These are phyloP conservation scores for Gossypium aridum DNA, from an alignment of 441 rosid genomes.

Conservation along the genomic window DNA sequence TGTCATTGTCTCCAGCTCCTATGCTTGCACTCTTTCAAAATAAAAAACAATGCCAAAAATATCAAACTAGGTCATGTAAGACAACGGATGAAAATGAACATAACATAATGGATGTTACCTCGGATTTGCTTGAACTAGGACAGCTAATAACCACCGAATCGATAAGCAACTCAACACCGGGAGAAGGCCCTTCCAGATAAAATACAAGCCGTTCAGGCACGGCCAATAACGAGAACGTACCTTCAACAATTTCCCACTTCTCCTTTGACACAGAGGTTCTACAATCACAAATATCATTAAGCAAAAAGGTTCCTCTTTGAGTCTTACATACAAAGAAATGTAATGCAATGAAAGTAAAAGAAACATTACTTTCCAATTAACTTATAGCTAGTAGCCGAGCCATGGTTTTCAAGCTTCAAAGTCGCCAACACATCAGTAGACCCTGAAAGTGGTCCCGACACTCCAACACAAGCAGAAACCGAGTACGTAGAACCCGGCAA, in stretches of 20 bases:
- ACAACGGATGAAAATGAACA: constrained; percentile 1
- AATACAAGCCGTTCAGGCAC: constrained; percentile 62
- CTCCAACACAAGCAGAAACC: constrained; percentile 69
- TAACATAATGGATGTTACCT: constrained; percentile 25
- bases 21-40: constrained; percentile 29
- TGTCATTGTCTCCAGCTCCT: constrained; percentile 40
- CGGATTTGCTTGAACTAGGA: constrained; percentile 25
- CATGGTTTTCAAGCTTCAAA: constrained; percentile 50
- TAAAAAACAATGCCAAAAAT: constrained; percentile 1
- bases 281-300: constrained; percentile 17
- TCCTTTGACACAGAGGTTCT: constrained; percentile 62
- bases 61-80: not conserved
- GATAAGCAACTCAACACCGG: constrained; percentile 73
- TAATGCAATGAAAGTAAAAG: constrained; percentile 1
- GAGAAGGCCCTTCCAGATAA: constrained; percentile 86
- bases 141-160: constrained; percentile 53
- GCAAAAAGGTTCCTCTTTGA: constrained; percentile 3
- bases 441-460: constrained; percentile 52
- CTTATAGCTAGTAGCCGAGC: constrained; percentile 43
- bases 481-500: constrained; percentile 47
- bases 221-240: constrained; percentile 58
- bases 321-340: constrained; percentile 14
- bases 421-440: constrained; percentile 68
- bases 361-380: constrained; percentile 69
- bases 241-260: constrained; percentile 71